Evolutionary conservation across 352 stramenopile genomes (phyloP), one percentile per base, ranked within the genome.

Genomic region (Globisporangium uncinulatum): DNA sequence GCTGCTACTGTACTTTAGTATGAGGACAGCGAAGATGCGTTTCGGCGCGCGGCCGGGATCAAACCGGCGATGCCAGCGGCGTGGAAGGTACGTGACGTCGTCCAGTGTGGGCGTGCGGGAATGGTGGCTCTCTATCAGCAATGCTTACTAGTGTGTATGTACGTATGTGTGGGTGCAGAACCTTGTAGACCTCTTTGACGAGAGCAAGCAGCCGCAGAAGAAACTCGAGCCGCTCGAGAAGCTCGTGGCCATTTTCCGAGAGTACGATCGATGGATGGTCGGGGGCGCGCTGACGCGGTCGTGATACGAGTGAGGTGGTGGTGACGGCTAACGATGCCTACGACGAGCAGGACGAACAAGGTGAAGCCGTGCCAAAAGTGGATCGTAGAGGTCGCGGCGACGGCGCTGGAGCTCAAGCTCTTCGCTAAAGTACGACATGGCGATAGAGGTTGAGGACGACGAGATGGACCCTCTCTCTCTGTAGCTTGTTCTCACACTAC

Each of bases 291-390:
- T 21, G 13, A 21, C 2, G 6, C 3, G 3, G 3, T 7, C 5
- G 9, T 13, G 15, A 15, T 11, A 13, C 24, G 3, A 11, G 6
- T 39, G 9, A 8, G 13, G 15, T 21, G 41, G 41, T 46, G 8
- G 10, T 17, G 11, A 51, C 46, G 13, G 7, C 21, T 39, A 3
- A 34, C 24, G 14, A 17, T n/a, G 24, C 21, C 7, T 31, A 41
- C 46, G 17, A 13, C 15, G 13, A 36, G 15, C 53, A 94, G 83
- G 54, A 75, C 65, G 6, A 79, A 87, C 46, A 95, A 93, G 56
- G 57, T 79, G 54, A 89, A 91, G 51, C 62, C 80, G 36, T 87
- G 76, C 42, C 85, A 95, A 57, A 95, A 95, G 51, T 87, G 84
- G 79, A 70, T 87, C 15, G 61, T 66, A 2, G 85, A 95, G 48